Evolutionary conservation across 129 eudicot genomes (phyloP).

Genomic region (Deinandra increscens): DNA sequence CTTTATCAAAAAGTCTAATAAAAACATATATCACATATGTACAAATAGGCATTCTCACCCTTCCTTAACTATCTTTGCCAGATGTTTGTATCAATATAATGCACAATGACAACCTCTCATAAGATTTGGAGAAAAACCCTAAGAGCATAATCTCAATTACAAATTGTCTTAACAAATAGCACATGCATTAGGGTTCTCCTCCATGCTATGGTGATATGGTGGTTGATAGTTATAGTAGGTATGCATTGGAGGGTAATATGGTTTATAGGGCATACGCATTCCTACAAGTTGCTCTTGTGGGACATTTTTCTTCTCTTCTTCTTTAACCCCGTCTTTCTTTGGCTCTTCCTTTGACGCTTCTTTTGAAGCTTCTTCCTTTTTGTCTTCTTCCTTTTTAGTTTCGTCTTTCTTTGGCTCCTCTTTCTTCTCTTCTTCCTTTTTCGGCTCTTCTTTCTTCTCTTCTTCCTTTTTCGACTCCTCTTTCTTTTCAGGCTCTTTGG

Average conservation of each 20-base stretch:
- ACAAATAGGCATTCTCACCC: conserved; percentile 33
- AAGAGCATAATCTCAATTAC: conserved; percentile 22
- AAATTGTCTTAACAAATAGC: conserved; percentile 39
- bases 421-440: conserved; percentile 46
- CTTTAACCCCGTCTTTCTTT: conserved; percentile 56
- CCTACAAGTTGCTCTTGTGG: conserved; percentile 52
- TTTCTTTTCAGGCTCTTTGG: conserved; percentile 86
- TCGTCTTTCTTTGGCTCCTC: conserved; percentile 57
- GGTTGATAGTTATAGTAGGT: conserved; percentile 57
- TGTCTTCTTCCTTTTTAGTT: conserved; percentile 48
- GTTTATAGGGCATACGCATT: conserved; percentile 62
- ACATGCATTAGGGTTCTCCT: conserved; percentile 91
- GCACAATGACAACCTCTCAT: conserved; percentile 21
- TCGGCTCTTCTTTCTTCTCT: conserved; percentile 46
- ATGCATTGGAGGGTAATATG: conserved; percentile 68
- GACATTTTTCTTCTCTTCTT: conserved; percentile 47
- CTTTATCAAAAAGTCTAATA: conserved; percentile 26
- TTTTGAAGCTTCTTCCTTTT: conserved; percentile 19
- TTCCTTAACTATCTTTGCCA: conserved; percentile 24
- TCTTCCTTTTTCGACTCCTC: conserved; percentile 68
- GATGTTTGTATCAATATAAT: conserved; percentile 20
- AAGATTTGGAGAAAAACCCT: conserved; percentile 25
- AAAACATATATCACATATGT: conserved; percentile 34
- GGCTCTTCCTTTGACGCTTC: conserved; percentile 38
- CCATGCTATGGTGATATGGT: conserved; percentile 67